Evolutionary conservation across 129 eudicot species (phyloP).

Genomic region (Rutidosis leptorrhynchoides): DNA sequence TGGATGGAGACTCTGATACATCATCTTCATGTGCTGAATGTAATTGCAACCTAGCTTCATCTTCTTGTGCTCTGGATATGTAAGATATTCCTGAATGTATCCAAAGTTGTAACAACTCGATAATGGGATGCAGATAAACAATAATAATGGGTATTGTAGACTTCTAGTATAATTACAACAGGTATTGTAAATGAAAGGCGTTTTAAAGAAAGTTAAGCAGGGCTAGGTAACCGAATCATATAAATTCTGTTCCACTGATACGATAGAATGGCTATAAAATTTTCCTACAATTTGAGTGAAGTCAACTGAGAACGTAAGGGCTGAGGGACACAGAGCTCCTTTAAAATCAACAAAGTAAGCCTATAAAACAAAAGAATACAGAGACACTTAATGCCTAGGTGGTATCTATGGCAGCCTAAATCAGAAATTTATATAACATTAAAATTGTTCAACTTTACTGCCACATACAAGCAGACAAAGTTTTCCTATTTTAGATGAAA

Average conservation of each 20-base stretch:
- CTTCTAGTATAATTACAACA: neutral
- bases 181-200: neutral
- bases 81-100: conserved; percentile 96
- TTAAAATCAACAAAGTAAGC: neutral
- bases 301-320: neutral
- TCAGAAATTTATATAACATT: neutral
- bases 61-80: conserved; percentile 95
- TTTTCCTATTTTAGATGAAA: neutral
- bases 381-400: neutral
- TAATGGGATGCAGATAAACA: conserved; percentile 19
- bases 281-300: neutral
- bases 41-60: conserved; percentile 51
- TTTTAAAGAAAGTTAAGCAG: neutral
- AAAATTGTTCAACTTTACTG: neutral
- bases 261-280: neutral
- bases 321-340: neutral
- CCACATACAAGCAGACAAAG: neutral
- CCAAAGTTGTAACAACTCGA: conserved; percentile 45
- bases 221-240: neutral
- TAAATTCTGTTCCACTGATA: neutral
- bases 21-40: conserved; percentile 43
- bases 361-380: neutral
- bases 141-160: conserved; percentile 7
- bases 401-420: neutral
- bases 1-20: conserved; percentile 26